These are phyloP conservation scores for Fusarium fujikuroi DNA, from an alignment of 2,329 filamentous ascomycete genomes.

Conservation along the genomic window DNA sequence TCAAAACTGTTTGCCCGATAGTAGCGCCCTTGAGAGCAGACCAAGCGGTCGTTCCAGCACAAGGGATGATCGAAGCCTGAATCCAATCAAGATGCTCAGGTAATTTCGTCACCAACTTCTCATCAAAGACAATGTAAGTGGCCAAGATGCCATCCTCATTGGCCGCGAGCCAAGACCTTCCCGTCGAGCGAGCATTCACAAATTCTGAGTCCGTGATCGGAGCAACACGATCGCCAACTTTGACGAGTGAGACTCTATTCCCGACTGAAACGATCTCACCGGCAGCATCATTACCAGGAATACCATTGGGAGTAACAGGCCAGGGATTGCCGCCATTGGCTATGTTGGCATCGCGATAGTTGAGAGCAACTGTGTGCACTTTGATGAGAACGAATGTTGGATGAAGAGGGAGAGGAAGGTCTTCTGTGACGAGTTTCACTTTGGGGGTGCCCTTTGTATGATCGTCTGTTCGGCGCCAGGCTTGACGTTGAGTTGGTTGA, in stretches of 20 bases:
- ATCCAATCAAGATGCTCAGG: constrained; percentile 52
- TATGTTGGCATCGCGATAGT: constrained; percentile 52
- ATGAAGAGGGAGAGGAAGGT: constrained; percentile 44
- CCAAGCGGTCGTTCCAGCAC: constrained; percentile 59
- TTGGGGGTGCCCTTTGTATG: constrained; percentile 47
- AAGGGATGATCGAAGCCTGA: constrained; percentile 52
- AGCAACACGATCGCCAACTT: constrained; percentile 51
- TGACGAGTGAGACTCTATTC: constrained; percentile 47
- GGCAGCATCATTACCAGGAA: constrained; percentile 53
- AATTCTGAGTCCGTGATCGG: constrained; percentile 54
- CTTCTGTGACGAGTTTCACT: constrained; percentile 49
- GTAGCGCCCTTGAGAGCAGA: constrained; percentile 52
- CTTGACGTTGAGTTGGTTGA: constrained; percentile 31
- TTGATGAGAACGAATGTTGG: constrained; percentile 48
- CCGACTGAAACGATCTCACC: constrained; percentile 54
- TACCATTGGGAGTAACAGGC: constrained; percentile 50
- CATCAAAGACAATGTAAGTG: constrained; percentile 54
- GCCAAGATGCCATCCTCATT: constrained; percentile 57
- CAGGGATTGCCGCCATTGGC: constrained; percentile 54
- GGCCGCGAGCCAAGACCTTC: constrained; percentile 55
- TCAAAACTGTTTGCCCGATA: constrained; percentile 55
- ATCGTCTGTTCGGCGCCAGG: constrained; percentile 46
- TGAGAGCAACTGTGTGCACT: constrained; percentile 49
- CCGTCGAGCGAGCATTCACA: constrained; percentile 51
- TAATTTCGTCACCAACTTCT: constrained; percentile 49